These are phyloP conservation scores for Podaxis sp. DNA, from an alignment of 768 basidiomycete species.

Conservation along the genomic window DNA sequence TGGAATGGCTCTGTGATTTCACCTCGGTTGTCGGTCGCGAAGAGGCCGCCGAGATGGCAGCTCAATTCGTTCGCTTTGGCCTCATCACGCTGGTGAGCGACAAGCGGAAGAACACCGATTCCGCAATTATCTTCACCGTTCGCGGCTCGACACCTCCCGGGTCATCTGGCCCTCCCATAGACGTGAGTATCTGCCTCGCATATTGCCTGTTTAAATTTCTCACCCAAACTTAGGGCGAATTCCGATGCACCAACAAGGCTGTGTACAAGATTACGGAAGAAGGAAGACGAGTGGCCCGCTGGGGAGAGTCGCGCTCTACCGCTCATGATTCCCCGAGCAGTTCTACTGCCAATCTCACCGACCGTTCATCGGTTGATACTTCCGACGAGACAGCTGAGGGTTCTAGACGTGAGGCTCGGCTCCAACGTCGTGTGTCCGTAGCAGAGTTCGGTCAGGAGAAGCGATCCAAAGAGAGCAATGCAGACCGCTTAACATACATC, in stretches of 20 bases:
- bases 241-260: slow-evolving; percentile 93
- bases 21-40: slow-evolving; percentile 94
- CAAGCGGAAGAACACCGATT: slow-evolving; percentile 88
- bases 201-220: slow-evolving; percentile 17
- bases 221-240: slow-evolving; percentile 59
- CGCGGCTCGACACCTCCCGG: slow-evolving; percentile 76
- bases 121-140: slow-evolving; percentile 90
- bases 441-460: slow-evolving; percentile 63
- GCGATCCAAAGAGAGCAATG: slow-evolving; percentile 81
- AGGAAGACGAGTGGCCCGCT: slow-evolving; percentile 81
- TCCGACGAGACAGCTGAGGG: slow-evolving; percentile 31
- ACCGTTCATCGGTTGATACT: slow-evolving; percentile 62
- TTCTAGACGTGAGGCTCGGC: slow-evolving; percentile 49
- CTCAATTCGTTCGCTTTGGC: slow-evolving; percentile 95
- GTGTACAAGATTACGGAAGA: slow-evolving; percentile 95
- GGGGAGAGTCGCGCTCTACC: slow-evolving; percentile 54
- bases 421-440: slow-evolving; percentile 77
- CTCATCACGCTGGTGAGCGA: slow-evolving; percentile 87
- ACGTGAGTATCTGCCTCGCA: slow-evolving; percentile 42
- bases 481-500: slow-evolving; percentile 87
- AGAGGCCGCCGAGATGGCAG: slow-evolving; percentile 96
- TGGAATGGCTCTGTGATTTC: slow-evolving; percentile 98
- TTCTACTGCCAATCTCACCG: slow-evolving; percentile 60
- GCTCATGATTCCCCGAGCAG: slow-evolving; percentile 58
- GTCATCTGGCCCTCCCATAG: slow-evolving; percentile 59